Evolutionary conservation across 768 basidiomycete genomes (phyloP), one percentile per base, ranked within the genome.

Genomic region (Mycena rosella): DNA sequence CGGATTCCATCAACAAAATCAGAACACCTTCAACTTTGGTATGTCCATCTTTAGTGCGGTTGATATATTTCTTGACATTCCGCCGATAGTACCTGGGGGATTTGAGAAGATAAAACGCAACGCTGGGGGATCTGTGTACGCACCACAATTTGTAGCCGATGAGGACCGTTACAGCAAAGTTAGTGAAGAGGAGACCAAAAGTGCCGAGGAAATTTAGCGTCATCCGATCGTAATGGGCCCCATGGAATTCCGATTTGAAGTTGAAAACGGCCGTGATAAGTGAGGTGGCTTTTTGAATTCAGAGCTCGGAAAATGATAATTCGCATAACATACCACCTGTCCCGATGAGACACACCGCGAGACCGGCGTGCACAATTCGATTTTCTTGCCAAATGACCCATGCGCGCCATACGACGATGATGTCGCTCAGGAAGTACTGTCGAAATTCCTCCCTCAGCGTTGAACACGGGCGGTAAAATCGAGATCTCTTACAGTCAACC

Each of bases 371-470:
- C 5, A 73, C 62, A 0, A 60, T 38, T 48, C 49, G 55, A 56
- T 65, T 69, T 17, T 69, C 49, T 17, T 27, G 59, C 72, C 72
- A 73, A 13, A 73, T 65, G 4, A 68, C 69, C 67, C 63, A 73
- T 20, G 72, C 69, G 7, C 72, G 30, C 72, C 72, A 73, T 14
- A 71, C 63, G 18, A 73, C 72, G 32, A 72, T 72, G 15, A 67
- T 42, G n/a, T 72, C 72, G 34, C 68, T 67, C 18, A 72, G 58
- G 26, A 72, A 67, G 36, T 70, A 72, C 69, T 71, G n/a, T 9
- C 0, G 34, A 27, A 24, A 27, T 10, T 8, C 5, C 30, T 40
- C 9, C 5, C 30, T 40, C 18, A 45, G 42, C 4, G 32, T 24
- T 11, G 42, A n/a, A 47, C 11, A 2, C 9, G 6, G 45, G 24